These are phyloP conservation scores for Primulina tabacum DNA, from an alignment of 257 asterid genomes.

Conservation along the genomic window DNA sequence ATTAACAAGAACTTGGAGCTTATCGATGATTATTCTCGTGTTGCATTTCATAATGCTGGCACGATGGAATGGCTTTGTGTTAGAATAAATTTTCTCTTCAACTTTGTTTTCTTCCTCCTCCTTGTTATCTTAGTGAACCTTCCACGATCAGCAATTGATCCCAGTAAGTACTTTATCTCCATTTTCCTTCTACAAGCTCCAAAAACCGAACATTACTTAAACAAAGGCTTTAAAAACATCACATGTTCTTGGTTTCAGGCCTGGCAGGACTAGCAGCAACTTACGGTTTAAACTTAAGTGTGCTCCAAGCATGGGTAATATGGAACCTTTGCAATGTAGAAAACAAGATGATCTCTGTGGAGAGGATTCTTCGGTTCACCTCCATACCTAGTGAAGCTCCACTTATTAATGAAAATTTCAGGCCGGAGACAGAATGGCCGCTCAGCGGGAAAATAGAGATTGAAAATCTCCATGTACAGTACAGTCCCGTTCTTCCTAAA, in stretches of 20 bases:
- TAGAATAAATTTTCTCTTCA: conserved; percentile 79
- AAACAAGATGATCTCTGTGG: conserved; percentile 82
- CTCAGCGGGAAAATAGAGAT: conserved; percentile 54
- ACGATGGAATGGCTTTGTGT: conserved; percentile 91
- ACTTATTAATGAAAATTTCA: conserved; percentile 43
- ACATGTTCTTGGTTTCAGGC: conserved; percentile 39
- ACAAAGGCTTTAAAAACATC: background rate
- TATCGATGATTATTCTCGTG: conserved; percentile 69
- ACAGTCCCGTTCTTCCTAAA: conserved; percentile 60
- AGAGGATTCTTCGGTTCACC: conserved; percentile 70
- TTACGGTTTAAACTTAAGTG: conserved; percentile 70
- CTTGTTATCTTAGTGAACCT: conserved; percentile 67
- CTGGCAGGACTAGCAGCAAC: conserved; percentile 87
- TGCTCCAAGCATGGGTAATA: conserved; percentile 86
- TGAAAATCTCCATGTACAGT: conserved; percentile 61
- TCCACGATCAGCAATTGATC: conserved; percentile 68
- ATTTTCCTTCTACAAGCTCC: background rate
- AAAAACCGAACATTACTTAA: background rate
- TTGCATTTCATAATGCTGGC: conserved; percentile 63
- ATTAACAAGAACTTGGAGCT: conserved; percentile 41
- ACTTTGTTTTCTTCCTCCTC: conserved; percentile 73
- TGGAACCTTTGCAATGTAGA: conserved; percentile 89
- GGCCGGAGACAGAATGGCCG: conserved; percentile 65
- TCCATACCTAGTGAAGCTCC: conserved; percentile 71
- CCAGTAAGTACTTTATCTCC: conserved; percentile 50